Percentiles rank a stretch among this genome's conserved stretches.
phyloP scores from a whole-genome alignment of 2,329 filamentous ascomycete species.

The Grosmannia huntii region DNA sequence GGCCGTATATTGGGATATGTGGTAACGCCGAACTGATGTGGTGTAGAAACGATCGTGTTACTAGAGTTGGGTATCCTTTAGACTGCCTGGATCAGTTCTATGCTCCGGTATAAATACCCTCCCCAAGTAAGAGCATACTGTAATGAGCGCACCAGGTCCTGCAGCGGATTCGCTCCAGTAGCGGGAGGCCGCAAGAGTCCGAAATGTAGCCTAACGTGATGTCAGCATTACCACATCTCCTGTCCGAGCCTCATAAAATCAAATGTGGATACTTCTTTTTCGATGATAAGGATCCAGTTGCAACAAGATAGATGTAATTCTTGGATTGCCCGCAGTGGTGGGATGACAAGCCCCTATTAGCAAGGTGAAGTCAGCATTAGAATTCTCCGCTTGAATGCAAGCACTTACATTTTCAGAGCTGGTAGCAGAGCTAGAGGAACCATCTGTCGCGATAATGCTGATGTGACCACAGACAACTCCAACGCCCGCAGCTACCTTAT shows the following conservation, averaged over 20 bases:
- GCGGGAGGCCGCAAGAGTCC: slow-evolving; percentile 44
- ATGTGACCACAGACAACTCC: slow-evolving; percentile 54
- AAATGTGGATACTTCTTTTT: slow-evolving; percentile 52
- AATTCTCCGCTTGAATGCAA: not conserved
- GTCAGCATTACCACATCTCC: slow-evolving; percentile 12
- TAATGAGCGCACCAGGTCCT: slow-evolving; percentile 53
- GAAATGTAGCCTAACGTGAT: slow-evolving; percentile 53
- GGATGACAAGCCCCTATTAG: slow-evolving; percentile 47
- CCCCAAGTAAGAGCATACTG: slow-evolving; percentile 29
- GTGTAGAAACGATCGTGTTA: slow-evolving; percentile 52
- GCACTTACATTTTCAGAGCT: slow-evolving; percentile 1
- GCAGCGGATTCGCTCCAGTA: slow-evolving; percentile 38
- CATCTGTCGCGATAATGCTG: slow-evolving; percentile 20
- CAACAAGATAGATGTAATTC: slow-evolving; percentile 34
- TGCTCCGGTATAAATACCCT: not conserved
- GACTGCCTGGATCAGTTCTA: slow-evolving; percentile 33
- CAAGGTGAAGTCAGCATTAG: not conserved
- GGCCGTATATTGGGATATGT: slow-evolving; percentile 42
- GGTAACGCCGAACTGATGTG: slow-evolving; percentile 34
- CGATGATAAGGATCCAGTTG: slow-evolving; percentile 59
- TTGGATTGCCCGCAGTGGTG: slow-evolving; percentile 35
- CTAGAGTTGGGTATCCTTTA: slow-evolving; percentile 71
- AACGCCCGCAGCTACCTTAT: slow-evolving; percentile 59
- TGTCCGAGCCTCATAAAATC: too few relatives aligned
- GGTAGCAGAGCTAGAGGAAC: slow-evolving; percentile 9